Percentiles rank a stretch among this genome's conserved stretches.
Conservation (phyloP, 371 early-diverging fungal species). For the Mucor plumbeus region DNA sequence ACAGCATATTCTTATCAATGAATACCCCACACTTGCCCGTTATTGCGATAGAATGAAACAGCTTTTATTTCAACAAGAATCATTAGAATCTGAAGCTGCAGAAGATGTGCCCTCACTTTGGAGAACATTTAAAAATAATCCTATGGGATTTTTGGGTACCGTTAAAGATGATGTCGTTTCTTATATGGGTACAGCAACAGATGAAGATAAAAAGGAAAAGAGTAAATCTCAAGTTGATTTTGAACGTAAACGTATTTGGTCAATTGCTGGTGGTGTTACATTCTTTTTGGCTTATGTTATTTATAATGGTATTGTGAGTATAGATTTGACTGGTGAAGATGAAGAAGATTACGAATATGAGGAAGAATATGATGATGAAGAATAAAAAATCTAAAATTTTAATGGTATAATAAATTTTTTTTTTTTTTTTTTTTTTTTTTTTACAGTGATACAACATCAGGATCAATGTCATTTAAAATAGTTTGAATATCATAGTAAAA, state of each 20-base stretch:
- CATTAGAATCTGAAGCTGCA: conserved; percentile 36
- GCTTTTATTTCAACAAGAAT: conserved; percentile 35
- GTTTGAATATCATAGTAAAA: conserved; percentile 38
- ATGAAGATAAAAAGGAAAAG: conserved; percentile 46
- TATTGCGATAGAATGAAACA: conserved; percentile 63
- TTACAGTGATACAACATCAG: not conserved
- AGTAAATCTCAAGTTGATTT: conserved; percentile 60
- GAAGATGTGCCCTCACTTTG: conserved; percentile 61
- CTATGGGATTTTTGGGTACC: conserved; percentile 50
- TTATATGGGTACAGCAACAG: conserved; percentile 33
- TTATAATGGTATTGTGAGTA: conserved; percentile 60
- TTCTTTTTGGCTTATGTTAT: conserved; percentile 61
- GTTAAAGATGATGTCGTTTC: conserved; percentile 45
- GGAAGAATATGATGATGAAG: conserved; percentile 29
- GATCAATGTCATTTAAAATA: conserved; percentile 13
- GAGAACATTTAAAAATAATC: conserved; percentile 52
- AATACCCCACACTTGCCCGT: conserved; percentile 63
- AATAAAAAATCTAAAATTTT: not conserved
- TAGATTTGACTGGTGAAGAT: conserved; percentile 51
- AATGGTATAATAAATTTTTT: not conserved
- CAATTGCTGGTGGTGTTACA: conserved; percentile 61
- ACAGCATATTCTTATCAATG: conserved; percentile 56
- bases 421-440: too few species aligned
- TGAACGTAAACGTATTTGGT: conserved; percentile 64
- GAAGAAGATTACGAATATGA: conserved; percentile 29